phyloP scores from a whole-genome alignment of 2,329 filamentous ascomycete species.

The Arthrobotrys conoides region DNA sequence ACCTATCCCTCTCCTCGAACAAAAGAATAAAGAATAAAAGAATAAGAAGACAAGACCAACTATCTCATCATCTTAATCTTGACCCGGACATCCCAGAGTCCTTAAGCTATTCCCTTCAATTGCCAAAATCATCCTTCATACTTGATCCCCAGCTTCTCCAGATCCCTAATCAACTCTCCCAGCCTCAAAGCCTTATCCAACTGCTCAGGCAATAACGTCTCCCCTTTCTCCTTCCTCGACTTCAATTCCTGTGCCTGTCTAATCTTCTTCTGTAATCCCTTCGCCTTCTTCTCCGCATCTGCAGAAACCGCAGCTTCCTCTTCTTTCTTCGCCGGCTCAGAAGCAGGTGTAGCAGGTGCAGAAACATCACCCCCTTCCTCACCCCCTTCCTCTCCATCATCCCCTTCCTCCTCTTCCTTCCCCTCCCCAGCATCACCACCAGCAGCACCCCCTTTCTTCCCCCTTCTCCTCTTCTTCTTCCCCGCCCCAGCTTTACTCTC shows the following conservation, averaged over 20 bases:
- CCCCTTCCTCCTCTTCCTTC: slow-evolving; percentile 13
- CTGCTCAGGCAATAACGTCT: slow-evolving; percentile 88
- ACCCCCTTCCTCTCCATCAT: neutral
- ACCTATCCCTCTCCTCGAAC: neutral
- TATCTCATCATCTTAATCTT: neutral
- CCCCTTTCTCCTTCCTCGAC: slow-evolving; percentile 89
- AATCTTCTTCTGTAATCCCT: slow-evolving; percentile 92
- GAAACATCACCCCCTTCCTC: neutral
- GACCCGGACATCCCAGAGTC: too few relatives aligned
- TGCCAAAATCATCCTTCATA: slow-evolving; percentile 65
- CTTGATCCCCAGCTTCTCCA: slow-evolving; percentile 88
- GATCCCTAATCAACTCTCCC: slow-evolving; percentile 88
- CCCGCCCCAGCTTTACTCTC: slow-evolving; percentile 65
- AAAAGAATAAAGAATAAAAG: neutral
- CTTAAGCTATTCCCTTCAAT: neutral
- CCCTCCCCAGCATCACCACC: slow-evolving; percentile 11
- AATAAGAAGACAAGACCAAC: neutral
- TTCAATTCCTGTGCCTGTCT: slow-evolving; percentile 92
- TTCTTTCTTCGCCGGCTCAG: neutral
- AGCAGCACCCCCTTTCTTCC: slow-evolving; percentile 20
- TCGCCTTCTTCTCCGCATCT: slow-evolving; percentile 85
- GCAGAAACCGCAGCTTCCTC: slow-evolving; percentile 62
- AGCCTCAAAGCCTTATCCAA: slow-evolving; percentile 98
- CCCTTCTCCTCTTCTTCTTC: slow-evolving; percentile 22
- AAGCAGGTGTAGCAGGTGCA: neutral